These are phyloP conservation scores for Eucalyptus cloeziana DNA, from an alignment of 345 rosid species.

Conservation along the genomic window DNA sequence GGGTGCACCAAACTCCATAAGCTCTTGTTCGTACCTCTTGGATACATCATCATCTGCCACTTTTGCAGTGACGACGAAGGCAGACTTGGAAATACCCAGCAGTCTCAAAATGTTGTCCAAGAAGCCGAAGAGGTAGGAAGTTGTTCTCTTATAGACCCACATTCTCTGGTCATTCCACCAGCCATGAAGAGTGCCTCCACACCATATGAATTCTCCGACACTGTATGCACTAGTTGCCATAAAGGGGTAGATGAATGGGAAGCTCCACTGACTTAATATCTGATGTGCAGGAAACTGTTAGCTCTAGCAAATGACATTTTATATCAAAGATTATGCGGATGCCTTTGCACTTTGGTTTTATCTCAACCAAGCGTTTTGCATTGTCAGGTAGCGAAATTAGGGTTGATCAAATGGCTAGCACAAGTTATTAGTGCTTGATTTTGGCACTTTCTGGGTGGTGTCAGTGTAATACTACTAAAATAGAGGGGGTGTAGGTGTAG, in stretches of 20 bases:
- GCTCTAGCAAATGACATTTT: neutral
- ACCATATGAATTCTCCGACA: slow-evolving; percentile 8
- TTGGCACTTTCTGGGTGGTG: neutral
- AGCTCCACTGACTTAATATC: slow-evolving; percentile 22
- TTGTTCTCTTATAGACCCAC: slow-evolving; percentile 30
- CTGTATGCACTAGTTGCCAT: slow-evolving; percentile 6
- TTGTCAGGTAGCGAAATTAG: neutral
- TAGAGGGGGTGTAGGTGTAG: neutral
- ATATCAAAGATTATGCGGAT: neutral
- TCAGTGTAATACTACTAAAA: neutral
- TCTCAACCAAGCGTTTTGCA: neutral
- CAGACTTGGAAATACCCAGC: slow-evolving; percentile 8
- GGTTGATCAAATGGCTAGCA: neutral
- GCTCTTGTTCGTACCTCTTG: slow-evolving; percentile 1
- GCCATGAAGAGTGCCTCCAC: slow-evolving; percentile 18
- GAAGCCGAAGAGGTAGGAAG: slow-evolving; percentile 27
- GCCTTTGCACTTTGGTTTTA: neutral
- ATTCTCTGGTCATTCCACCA: slow-evolving; percentile 35
- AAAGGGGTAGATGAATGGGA: slow-evolving; percentile 17
- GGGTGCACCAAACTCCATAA: slow-evolving; percentile 27
- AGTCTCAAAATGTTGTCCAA: slow-evolving; percentile 6
- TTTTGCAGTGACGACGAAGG: slow-evolving; percentile 24
- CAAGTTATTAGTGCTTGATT: neutral
- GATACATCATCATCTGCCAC: slow-evolving; percentile 15
- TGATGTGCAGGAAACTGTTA: neutral